phyloP scores from a whole-genome alignment of 2,329 filamentous ascomycete genomes.

The Fonsecaea monophora region DNA sequence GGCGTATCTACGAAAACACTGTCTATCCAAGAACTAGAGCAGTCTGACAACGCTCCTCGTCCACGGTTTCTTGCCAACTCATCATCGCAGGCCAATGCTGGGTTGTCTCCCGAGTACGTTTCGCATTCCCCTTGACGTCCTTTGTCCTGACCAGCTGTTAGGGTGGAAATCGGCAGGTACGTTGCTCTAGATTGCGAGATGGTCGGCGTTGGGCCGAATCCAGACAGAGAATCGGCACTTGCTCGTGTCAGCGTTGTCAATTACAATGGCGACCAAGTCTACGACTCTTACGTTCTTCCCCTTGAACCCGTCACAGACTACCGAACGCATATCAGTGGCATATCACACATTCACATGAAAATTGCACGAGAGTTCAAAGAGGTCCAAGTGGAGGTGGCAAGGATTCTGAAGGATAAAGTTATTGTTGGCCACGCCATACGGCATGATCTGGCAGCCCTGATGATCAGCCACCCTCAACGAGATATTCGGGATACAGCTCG shows the following conservation, averaged over 20 bases:
- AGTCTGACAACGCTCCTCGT: constrained; percentile 8
- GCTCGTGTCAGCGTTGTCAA: constrained; percentile 91
- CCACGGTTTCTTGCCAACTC: constrained; percentile 16
- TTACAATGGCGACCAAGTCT: constrained; percentile 89
- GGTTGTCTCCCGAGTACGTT: constrained; percentile 30
- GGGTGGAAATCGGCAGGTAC: constrained; percentile 82
- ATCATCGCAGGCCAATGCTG: constrained; percentile 28
- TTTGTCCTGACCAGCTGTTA: constrained; percentile 45
- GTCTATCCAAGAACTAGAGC: constrained; percentile 56
- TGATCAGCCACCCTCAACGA: constrained; percentile 76
- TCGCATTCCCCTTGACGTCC: neutral
- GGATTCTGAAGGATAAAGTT: constrained; percentile 72
- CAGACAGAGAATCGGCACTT: constrained; percentile 73
- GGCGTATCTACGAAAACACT: constrained; percentile 49
- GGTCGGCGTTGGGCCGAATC: constrained; percentile 77
- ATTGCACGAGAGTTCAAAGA: constrained; percentile 73
- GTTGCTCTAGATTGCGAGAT: constrained; percentile 96
- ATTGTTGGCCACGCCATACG: constrained; percentile 84
- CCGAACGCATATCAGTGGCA: constrained; percentile 84
- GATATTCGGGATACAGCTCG: constrained; percentile 86
- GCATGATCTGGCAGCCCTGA: constrained; percentile 76
- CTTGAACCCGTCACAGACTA: constrained; percentile 84
- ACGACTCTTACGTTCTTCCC: constrained; percentile 89
- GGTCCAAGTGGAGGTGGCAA: constrained; percentile 75
- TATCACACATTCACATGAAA: constrained; percentile 75